Evolutionary conservation across 345 rosid genomes (phyloP).

Genomic region (Citrus inodora): DNA sequence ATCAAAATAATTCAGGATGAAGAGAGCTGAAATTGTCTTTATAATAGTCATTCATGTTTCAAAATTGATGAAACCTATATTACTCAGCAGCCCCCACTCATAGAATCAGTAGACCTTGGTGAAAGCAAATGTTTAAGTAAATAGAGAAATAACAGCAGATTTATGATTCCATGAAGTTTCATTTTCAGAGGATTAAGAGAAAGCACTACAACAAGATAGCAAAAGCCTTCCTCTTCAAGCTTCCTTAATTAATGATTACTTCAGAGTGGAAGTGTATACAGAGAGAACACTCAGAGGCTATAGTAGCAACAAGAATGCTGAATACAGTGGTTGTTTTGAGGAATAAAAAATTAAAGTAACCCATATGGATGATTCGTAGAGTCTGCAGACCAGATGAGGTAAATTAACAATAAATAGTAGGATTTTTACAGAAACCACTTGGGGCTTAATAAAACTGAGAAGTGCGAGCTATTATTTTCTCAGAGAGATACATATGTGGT

Average conservation of each 20-base stretch:
- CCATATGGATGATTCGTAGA: background rate
- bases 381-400: slow-evolving; percentile 1
- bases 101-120: background rate
- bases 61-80: slow-evolving; percentile 4
- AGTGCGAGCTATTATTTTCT: background rate
- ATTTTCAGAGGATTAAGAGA: background rate
- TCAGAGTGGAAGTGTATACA: background rate
- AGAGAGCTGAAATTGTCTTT: background rate
- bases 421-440: background rate
- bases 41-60: slow-evolving; percentile 11
- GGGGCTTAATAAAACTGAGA: background rate
- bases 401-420: background rate
- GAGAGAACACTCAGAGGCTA: background rate
- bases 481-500: background rate
- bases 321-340: background rate
- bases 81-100: background rate
- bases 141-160: background rate
- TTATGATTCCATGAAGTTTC: background rate
- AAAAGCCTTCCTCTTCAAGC: background rate
- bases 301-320: background rate
- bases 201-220: background rate
- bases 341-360: background rate
- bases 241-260: background rate
- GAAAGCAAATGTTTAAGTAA: background rate
- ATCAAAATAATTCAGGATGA: slow-evolving; percentile 6